phyloP scores from a whole-genome alignment of 805 yeast genomes.

The Zygosaccharomyces pseudorouxii region DNA sequence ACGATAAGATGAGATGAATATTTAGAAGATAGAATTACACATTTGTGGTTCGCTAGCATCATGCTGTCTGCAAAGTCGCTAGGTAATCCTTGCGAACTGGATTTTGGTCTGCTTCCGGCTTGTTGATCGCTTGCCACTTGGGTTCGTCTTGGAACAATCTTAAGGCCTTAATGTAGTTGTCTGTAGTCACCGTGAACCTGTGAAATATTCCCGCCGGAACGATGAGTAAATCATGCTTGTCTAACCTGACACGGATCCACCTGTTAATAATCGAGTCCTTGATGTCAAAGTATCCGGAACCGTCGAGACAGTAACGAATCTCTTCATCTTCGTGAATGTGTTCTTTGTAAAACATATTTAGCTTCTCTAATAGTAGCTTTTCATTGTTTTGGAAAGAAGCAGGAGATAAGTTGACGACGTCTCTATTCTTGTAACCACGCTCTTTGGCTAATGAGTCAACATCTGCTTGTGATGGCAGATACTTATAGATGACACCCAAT shows the following conservation, averaged over 20 bases:
- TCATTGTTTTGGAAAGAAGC: constrained; percentile 60
- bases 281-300: constrained; percentile 89
- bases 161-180: constrained; percentile 65
- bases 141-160: constrained; percentile 92
- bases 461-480: constrained; percentile 44
- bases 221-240: constrained; percentile 58
- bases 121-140: constrained; percentile 84
- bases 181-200: constrained; percentile 71
- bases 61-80: constrained; percentile 2
- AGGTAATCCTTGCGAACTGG: constrained; percentile 45
- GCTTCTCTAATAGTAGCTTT: constrained; percentile 54
- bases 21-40: not conserved
- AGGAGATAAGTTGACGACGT: constrained; percentile 57
- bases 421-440: constrained; percentile 77
- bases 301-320: constrained; percentile 82
- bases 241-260: constrained; percentile 76
- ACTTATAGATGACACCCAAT: constrained; percentile 66
- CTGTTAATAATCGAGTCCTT: constrained; percentile 48
- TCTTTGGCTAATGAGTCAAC: constrained; percentile 65
- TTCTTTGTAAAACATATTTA: constrained; percentile 69
- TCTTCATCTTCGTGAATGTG: constrained; percentile 97
- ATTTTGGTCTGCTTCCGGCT: constrained; percentile 53
- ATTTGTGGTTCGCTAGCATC: not conserved
- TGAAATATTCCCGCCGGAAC: constrained; percentile 94
- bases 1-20: not conserved